Percentiles rank a stretch among this genome's conserved stretches.
Conservation (phyloP, 1,139 yeast species). For the Groenewaldozyma auringiensis region DNA sequence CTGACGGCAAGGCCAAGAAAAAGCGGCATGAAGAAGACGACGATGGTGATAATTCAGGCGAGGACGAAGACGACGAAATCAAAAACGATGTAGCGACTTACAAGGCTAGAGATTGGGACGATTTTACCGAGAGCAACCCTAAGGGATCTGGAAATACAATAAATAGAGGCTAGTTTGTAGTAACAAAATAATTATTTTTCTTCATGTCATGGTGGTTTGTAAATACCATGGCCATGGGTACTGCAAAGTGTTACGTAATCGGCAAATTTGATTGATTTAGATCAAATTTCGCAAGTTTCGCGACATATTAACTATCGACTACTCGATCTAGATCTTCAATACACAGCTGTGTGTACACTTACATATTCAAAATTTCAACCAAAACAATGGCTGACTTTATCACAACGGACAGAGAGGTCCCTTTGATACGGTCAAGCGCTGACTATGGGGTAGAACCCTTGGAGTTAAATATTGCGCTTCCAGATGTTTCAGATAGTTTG, state of each 20-base stretch:
- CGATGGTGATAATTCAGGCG: conserved; percentile 30
- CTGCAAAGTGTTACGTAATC: too few relatives aligned
- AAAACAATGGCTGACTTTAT: not conserved
- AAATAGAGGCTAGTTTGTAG: conserved; percentile 34
- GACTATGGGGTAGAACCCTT: not conserved
- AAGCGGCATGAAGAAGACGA: conserved; percentile 20
- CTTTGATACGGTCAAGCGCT: not conserved
- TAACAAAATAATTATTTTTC: too few relatives aligned
- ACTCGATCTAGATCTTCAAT: too few relatives aligned
- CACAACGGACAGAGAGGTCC: conserved; percentile 2
- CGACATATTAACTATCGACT: too few relatives aligned
- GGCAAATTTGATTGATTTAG: too few relatives aligned
- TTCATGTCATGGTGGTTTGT: too few relatives aligned
- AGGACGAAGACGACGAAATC: conserved; percentile 48
- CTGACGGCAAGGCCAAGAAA: conserved; percentile 17
- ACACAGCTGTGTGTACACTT: too few relatives aligned
- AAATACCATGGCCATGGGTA: too few relatives aligned
- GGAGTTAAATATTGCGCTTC: conserved; percentile 11
- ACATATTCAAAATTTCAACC: not conserved
- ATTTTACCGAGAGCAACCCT: conserved; percentile 79
- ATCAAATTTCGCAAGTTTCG: too few relatives aligned
- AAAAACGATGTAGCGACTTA: conserved; percentile 49
- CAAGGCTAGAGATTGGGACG: conserved; percentile 83
- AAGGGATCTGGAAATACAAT: conserved; percentile 75
- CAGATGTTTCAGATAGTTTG: conserved; percentile 8